Conservation (phyloP, 768 basidiomycete genomes). For the Mycena kentingensis region DNA sequence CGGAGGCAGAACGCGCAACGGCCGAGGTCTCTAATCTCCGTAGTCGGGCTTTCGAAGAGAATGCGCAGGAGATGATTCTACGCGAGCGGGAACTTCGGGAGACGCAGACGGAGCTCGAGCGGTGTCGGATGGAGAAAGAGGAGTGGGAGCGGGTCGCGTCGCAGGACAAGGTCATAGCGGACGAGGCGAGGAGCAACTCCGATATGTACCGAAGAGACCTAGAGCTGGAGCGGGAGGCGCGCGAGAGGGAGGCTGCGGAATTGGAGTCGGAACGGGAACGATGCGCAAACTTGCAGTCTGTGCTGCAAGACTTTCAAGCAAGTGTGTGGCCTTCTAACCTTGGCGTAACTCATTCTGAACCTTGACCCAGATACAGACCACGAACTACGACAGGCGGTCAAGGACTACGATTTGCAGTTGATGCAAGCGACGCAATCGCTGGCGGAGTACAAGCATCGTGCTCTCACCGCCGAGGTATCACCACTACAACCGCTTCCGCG, state of each 20-base stretch:
- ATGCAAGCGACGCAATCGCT: constrained; percentile 69
- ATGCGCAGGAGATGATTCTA: constrained; percentile 64
- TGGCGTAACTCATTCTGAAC: constrained; percentile 8
- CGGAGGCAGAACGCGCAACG: constrained; percentile 72
- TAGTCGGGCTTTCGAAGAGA: constrained; percentile 63
- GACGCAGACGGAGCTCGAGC: constrained; percentile 83
- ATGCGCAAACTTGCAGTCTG: constrained; percentile 83
- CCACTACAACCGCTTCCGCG: background rate
- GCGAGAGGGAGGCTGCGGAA: constrained; percentile 55
- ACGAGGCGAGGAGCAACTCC: constrained; percentile 63
- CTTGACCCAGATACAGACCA: constrained; percentile 75
- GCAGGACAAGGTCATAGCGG: constrained; percentile 69
- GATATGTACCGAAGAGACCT: constrained; percentile 64
- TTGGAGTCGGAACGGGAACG: constrained; percentile 74
- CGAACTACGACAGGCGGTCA: constrained; percentile 83
- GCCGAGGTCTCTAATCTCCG: constrained; percentile 71
- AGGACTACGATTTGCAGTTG: constrained; percentile 79
- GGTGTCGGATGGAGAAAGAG: constrained; percentile 76
- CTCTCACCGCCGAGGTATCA: constrained; percentile 81
- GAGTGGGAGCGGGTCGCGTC: constrained; percentile 54
- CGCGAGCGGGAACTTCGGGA: constrained; percentile 84
- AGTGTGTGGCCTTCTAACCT: constrained; percentile 50
- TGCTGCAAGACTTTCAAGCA: constrained; percentile 92
- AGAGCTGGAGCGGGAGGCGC: constrained; percentile 62
- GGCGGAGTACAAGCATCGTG: constrained; percentile 89